phyloP scores from a whole-genome alignment of 2,329 filamentous ascomycete species.

The Hymenoscyphus infarciens region DNA sequence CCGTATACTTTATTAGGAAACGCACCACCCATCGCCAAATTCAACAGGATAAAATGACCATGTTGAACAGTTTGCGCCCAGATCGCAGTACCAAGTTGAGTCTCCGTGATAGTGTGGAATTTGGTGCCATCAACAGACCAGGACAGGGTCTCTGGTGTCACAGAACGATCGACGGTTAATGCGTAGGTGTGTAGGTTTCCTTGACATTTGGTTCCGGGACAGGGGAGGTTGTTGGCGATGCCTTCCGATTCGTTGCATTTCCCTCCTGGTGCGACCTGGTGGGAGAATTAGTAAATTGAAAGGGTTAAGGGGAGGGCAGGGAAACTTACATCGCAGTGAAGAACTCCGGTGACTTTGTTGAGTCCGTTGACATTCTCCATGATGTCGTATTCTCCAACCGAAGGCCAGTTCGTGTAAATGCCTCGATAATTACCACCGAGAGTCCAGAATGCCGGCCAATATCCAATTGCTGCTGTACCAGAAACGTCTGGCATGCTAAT shows the following conservation, averaged over 20 bases:
- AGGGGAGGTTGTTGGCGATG: constrained; percentile 36
- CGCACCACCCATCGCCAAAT: constrained; percentile 40
- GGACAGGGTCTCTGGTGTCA: constrained; percentile 33
- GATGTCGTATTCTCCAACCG: constrained; percentile 44
- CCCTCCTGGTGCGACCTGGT: constrained; percentile 35
- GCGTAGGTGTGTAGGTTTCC: constrained; percentile 7
- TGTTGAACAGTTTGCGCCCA: constrained; percentile 35
- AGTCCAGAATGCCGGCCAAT: constrained; percentile 48
- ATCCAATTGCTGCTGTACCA: constrained; percentile 36
- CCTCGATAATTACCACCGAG: constrained; percentile 40
- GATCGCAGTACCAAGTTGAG: constrained; percentile 29
- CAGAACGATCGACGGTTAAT: constrained; percentile 33
- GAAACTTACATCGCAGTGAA: constrained; percentile 40
- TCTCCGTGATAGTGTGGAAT: constrained; percentile 32
- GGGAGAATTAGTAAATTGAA: not conserved
- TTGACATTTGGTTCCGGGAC: constrained; percentile 15
- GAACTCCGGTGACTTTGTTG: constrained; percentile 36
- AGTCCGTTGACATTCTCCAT: constrained; percentile 43
- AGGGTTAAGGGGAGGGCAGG: too few species aligned
- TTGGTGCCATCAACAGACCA: constrained; percentile 37
- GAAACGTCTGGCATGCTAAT: constrained; percentile 37
- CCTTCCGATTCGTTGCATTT: constrained; percentile 43
- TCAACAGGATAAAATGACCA: constrained; percentile 38
- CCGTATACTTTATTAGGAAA: constrained; percentile 6
- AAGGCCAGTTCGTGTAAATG: constrained; percentile 42